phyloP scores from a whole-genome alignment of 2,329 filamentous ascomycete genomes.

The Xylaria multiplex region DNA sequence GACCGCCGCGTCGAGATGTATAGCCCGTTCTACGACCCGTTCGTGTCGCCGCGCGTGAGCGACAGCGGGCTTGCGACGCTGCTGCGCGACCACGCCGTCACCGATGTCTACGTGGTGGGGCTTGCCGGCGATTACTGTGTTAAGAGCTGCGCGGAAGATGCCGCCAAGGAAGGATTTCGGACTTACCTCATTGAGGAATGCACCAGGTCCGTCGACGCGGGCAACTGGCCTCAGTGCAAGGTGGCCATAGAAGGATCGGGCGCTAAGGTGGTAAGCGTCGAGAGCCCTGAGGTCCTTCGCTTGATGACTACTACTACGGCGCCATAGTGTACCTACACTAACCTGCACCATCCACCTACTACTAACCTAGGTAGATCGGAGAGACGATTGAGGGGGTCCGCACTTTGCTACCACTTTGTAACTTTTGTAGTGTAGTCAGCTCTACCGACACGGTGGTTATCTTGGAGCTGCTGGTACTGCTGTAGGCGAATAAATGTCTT shows the following conservation, averaged over 20 bases:
- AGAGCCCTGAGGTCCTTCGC: constrained; percentile 65
- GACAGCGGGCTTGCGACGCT: constrained; percentile 70
- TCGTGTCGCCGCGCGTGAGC: constrained; percentile 67
- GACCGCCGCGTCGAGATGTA: constrained; percentile 88
- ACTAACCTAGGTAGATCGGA: constrained; percentile 11
- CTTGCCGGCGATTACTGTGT: constrained; percentile 93
- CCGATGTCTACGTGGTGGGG: constrained; percentile 86
- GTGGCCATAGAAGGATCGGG: constrained; percentile 66
- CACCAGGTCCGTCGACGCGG: constrained; percentile 75
- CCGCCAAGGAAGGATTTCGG: constrained; percentile 76
- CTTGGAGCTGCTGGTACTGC: too few species aligned
- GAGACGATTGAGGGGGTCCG: constrained; percentile 29
- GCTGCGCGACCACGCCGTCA: constrained; percentile 69
- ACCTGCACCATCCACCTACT: too few species aligned
- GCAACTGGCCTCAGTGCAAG: constrained; percentile 65
- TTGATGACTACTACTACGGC: constrained; percentile 50
- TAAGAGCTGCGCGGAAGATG: constrained; percentile 81
- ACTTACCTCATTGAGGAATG: constrained; percentile 83
- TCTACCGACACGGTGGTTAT: background rate
- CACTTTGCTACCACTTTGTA: background rate
- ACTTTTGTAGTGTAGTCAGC: constrained; percentile 4
- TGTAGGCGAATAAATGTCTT: background rate
- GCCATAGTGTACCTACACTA: constrained; percentile 12
- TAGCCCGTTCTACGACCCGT: constrained; percentile 87
- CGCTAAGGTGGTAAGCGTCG: constrained; percentile 69